These are phyloP conservation scores for Blastobotrys indianensis DNA, from an alignment of 1,139 yeast species.

Conservation along the genomic window DNA sequence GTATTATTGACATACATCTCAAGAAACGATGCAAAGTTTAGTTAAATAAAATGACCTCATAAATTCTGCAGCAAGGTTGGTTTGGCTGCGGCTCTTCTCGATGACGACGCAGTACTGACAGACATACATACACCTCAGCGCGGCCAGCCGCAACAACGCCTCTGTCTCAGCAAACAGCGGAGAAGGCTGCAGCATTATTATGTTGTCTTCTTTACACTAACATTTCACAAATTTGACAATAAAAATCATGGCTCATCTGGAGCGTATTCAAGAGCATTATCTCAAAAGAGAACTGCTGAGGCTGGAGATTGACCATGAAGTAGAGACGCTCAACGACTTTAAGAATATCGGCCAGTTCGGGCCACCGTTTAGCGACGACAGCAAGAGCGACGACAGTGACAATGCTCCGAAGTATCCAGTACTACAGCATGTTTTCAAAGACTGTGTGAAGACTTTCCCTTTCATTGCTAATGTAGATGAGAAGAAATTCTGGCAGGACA, in stretches of 20 bases:
- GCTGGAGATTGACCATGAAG: conserved; percentile 55
- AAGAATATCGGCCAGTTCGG: conserved; percentile 64
- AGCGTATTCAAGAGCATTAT: conserved; percentile 73
- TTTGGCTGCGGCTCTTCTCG: too few species aligned
- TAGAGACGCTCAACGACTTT: conserved; percentile 51
- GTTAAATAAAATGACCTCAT: too few species aligned
- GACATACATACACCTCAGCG: too few species aligned
- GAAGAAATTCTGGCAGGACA: conserved; percentile 64
- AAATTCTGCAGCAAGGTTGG: too few species aligned
- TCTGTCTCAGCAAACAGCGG: too few species aligned
- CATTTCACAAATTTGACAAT: too few species aligned
- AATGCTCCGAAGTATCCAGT: conserved; percentile 49
- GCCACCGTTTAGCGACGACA: conserved; percentile 52
- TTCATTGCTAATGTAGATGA: conserved; percentile 54
- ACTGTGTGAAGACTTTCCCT: conserved; percentile 66
- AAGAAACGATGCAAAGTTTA: too few species aligned
- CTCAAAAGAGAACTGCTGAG: conserved; percentile 73
- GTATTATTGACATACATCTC: too few species aligned
- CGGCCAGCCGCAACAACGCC: too few species aligned
- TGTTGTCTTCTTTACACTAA: too few species aligned
- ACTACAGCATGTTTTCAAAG: conserved; percentile 55
- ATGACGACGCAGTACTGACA: too few species aligned
- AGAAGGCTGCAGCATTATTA: too few species aligned
- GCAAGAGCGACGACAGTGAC: conserved; percentile 7
- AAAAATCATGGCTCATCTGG: conserved; percentile 21